phyloP scores from a whole-genome alignment of 1,284 basidiomycete genomes.

The Schizopora paradoxa region DNA sequence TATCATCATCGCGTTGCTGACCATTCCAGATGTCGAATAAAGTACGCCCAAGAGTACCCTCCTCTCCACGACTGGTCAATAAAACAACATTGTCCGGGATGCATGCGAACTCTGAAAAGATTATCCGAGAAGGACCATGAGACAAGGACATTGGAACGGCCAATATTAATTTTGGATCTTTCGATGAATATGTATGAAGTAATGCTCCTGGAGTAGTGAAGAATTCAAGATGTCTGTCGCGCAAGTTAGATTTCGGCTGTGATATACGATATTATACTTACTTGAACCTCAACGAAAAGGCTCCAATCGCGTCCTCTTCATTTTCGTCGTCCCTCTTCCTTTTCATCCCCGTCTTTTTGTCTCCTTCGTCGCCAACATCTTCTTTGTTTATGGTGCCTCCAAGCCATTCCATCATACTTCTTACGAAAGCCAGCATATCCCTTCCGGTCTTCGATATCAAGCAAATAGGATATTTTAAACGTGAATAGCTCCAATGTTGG shows the following conservation, averaged over 20 bases:
- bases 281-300: conserved; percentile 73
- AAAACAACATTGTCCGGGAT: conserved; percentile 81
- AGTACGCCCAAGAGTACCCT: conserved; percentile 72
- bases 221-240: conserved; percentile 77
- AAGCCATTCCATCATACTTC: conserved; percentile 99
- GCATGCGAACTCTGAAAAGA: conserved; percentile 83
- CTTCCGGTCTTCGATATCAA: conserved; percentile 85
- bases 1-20: conserved; percentile 69
- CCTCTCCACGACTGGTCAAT: conserved; percentile 74
- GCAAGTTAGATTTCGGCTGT: conserved; percentile 9
- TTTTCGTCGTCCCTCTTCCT: conserved; percentile 59
- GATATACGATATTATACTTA: conserved; percentile 28
- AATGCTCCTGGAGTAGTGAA: conserved; percentile 81
- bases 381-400: conserved; percentile 90
- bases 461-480: conserved; percentile 82
- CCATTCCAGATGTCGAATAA: conserved; percentile 87
- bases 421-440: conserved; percentile 92
- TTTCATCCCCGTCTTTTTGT: conserved; percentile 44
- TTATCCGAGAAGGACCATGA: conserved; percentile 82
- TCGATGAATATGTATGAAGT: conserved; percentile 75
- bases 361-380: conserved; percentile 74
- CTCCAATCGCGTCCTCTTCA: conserved; percentile 71
- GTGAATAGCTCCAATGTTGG: conserved; percentile 93
- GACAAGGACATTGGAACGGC: conserved; percentile 91
- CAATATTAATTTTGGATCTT: conserved; percentile 88